A percentile compares a stretch with the other conserved stretches of the same genome.
Conservation (phyloP, 352 stramenopile genomes). For the Phytophthora megakarya region DNA sequence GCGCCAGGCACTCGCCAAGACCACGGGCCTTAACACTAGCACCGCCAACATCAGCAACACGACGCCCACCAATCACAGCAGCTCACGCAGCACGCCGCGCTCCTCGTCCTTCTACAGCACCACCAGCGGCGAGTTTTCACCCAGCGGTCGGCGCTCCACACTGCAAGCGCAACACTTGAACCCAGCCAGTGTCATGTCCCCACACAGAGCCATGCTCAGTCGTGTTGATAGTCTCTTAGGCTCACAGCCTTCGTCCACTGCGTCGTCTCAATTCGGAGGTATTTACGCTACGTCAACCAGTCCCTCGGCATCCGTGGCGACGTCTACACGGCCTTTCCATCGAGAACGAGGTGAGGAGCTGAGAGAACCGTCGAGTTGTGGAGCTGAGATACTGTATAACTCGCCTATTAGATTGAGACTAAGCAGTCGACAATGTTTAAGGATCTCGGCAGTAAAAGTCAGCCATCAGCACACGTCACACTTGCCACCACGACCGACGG, state of each 20-base stretch:
- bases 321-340: conserved; percentile 23
- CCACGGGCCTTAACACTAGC: conserved; percentile 19
- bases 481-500: conserved; percentile 37
- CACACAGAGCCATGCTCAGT: conserved; percentile 64
- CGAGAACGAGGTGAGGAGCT: conserved; percentile 45
- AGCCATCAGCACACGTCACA: conserved; percentile 12
- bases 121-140: conserved; percentile 17
- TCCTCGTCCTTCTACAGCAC: conserved; percentile 35
- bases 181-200: conserved; percentile 47
- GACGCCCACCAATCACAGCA: conserved; percentile 35
- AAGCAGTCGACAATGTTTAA: conserved; percentile 72
- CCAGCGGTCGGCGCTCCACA: conserved; percentile 9
- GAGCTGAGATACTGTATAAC: conserved; percentile 76
- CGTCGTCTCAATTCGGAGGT: conserved; percentile 26
- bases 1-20: conserved; percentile 34
- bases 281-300: conserved; percentile 22
- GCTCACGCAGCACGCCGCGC: conserved; percentile 31
- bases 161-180: conserved; percentile 12
- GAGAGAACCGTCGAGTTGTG: conserved; percentile 64
- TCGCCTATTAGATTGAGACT: conserved; percentile 67
- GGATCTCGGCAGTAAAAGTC: conserved; percentile 43
- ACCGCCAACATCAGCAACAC: conserved; percentile 36
- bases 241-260: conserved; percentile 16
- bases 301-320: conserved; percentile 16
- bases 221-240: conserved; percentile 61